phyloP scores from a whole-genome alignment of 345 rosid species.

The Lepidium didymum region DNA sequence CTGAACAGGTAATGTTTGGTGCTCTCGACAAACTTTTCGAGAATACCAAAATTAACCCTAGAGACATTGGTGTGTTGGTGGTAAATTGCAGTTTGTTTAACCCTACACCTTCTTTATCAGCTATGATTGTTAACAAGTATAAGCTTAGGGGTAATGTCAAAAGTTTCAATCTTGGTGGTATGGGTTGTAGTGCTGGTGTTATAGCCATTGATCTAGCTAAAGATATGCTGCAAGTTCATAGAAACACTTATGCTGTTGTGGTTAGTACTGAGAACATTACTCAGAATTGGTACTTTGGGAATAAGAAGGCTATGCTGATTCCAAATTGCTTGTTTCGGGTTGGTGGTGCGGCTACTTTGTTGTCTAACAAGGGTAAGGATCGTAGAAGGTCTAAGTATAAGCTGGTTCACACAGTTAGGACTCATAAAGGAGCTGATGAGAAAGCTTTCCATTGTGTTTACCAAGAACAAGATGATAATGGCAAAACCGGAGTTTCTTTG shows the following conservation, averaged over 20 bases:
- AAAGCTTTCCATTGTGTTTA: slow-evolving; percentile 78
- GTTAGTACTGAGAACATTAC: slow-evolving; percentile 89
- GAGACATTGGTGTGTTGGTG: slow-evolving; percentile 75
- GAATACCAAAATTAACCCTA: slow-evolving; percentile 63
- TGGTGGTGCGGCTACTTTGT: slow-evolving; percentile 67
- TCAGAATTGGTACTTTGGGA: slow-evolving; percentile 94
- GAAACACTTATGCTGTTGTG: slow-evolving; percentile 81
- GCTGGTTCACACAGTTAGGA: slow-evolving; percentile 80
- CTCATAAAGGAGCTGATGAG: slow-evolving; percentile 86
- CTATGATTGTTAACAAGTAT: slow-evolving; percentile 85
- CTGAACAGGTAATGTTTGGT: slow-evolving; percentile 94
- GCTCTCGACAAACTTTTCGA: slow-evolving; percentile 64
- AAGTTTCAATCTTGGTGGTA: slow-evolving; percentile 75
- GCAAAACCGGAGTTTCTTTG: slow-evolving; percentile 77
- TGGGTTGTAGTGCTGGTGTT: slow-evolving; percentile 96
- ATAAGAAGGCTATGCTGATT: slow-evolving; percentile 78
- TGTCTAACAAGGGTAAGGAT: slow-evolving; percentile 57
- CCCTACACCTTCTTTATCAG: slow-evolving; percentile 87
- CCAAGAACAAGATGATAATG: slow-evolving; percentile 79
- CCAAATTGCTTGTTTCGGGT: slow-evolving; percentile 88
- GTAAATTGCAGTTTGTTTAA: slow-evolving; percentile 91
- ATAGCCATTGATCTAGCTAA: slow-evolving; percentile 76
- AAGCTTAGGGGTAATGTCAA: slow-evolving; percentile 68
- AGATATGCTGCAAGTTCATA: slow-evolving; percentile 79
- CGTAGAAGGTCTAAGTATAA: slow-evolving; percentile 63